Evolutionary conservation across 345 rosid genomes (phyloP).

Genomic region (Adansonia digitata): DNA sequence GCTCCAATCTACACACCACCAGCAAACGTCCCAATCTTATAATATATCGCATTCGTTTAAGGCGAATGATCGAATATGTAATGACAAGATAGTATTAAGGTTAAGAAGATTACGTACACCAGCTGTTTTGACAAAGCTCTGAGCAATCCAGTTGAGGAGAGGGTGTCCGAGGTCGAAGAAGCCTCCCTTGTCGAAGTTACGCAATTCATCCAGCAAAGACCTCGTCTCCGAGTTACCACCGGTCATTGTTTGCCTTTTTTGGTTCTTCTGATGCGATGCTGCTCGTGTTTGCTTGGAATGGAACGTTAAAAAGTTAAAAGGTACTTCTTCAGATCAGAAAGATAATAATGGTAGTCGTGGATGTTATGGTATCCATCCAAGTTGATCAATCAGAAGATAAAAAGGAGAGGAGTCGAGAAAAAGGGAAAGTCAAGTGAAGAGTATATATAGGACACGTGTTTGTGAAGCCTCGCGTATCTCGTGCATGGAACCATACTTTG

Average conservation of each 20-base stretch:
- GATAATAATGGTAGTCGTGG: background rate
- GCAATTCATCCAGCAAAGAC: slow-evolving; percentile 48
- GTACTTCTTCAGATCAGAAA: background rate
- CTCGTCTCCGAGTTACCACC: slow-evolving; percentile 33
- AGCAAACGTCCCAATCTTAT: background rate
- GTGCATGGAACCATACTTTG: slow-evolving; percentile 7
- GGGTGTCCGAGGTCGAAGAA: slow-evolving; percentile 89
- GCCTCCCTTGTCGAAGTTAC: slow-evolving; percentile 50
- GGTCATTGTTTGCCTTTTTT: slow-evolving; percentile 14
- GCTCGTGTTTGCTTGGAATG: background rate
- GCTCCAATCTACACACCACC: slow-evolving; percentile 61
- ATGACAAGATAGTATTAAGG: background rate
- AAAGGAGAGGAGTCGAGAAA: background rate
- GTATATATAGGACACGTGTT: slow-evolving; percentile 28
- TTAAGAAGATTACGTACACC: slow-evolving; percentile 33
- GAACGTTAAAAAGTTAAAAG: background rate
- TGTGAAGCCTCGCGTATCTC: slow-evolving; percentile 19
- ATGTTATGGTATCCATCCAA: too few species aligned
- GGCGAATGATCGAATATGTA: background rate
- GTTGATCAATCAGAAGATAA: background rate
- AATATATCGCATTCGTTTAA: too few species aligned
- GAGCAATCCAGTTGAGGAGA: slow-evolving; percentile 82
- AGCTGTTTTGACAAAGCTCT: slow-evolving; percentile 84
- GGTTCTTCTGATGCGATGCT: background rate
- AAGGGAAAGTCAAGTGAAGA: background rate